These are phyloP conservation scores for Starmerella roubikii DNA, from an alignment of 805 yeast species.

Conservation along the genomic window DNA sequence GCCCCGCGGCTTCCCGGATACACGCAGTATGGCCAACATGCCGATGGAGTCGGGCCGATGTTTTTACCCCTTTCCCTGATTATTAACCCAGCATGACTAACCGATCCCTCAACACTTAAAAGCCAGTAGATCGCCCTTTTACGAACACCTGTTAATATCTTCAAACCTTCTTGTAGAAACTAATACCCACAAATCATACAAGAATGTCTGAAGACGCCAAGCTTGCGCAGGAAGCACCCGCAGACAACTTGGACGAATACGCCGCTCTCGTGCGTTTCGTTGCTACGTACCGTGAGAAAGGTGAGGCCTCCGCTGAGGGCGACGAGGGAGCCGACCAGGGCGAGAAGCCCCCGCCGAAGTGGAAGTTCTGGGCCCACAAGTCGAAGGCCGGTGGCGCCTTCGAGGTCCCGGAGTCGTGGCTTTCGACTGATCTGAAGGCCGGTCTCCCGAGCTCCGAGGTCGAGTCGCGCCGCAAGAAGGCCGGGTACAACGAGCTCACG, in stretches of 20 bases:
- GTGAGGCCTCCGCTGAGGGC: constrained; percentile 35
- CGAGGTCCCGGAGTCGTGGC: constrained; percentile 62
- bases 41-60: constrained; percentile 13
- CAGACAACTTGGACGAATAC: constrained; percentile 32
- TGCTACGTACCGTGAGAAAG: constrained; percentile 26
- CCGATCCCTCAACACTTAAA: constrained; percentile 11
- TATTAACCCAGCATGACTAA: constrained; percentile 12
- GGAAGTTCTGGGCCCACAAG: constrained; percentile 39
- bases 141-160: constrained; percentile 4
- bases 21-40: no score
- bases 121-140: constrained; percentile 2
- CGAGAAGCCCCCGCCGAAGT: constrained; percentile 51
- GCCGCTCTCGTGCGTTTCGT: constrained; percentile 27
- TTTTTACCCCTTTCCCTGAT: constrained; percentile 16
- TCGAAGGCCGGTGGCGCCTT: constrained; percentile 32
- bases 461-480: constrained; percentile 72
- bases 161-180: constrained; percentile 15
- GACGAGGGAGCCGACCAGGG: constrained; percentile 47
- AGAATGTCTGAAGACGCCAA: constrained; percentile 22
- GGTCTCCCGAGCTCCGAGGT: constrained; percentile 74
- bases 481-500: constrained; percentile 76
- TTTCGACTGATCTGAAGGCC: constrained; percentile 62
- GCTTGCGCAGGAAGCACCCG: constrained; percentile 23
- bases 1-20: no score
- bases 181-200: constrained; percentile 20